Evolutionary conservation across 108 stramenopile genomes (phyloP), one percentile per base, ranked within the genome.

Genomic region (Skeletonema costatum): DNA sequence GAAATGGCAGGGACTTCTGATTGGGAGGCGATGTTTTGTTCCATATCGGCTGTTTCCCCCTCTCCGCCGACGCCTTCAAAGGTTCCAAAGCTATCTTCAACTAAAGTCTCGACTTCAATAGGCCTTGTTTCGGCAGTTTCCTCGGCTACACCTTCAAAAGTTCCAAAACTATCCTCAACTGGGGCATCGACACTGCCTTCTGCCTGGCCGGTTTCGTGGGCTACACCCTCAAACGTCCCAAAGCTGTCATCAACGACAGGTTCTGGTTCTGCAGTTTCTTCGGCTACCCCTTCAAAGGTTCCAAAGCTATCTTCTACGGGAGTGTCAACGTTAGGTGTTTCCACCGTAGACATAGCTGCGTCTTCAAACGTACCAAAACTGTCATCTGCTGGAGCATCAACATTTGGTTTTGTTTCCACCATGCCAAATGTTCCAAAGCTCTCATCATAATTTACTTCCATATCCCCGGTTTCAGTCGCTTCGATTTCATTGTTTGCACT

Each of bases 221-320:
- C 5, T 19, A 14, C 74, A 35, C 48, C 51, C 29, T 70, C 74
- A 60, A 75, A 75, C 13, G 48, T 48, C 30, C 69, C 75, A 44
- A 70, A 76, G 69, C 64, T 72, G 3, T 67, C 10, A 32, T 71
- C 70, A 10, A 62, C 60, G 0, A 33, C 70, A 6, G 46, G 1
- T 11, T 41, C 14, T 21, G 71, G 73, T n/a, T 38, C 78, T 39
- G 56, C 80, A 44, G 71, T 75, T 31, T 73, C 84, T 11, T 74
- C 74, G 70, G 79, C 76, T 14, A 68, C 84, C 64, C 80, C 80
- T 30, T 79, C 82, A 46, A 77, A 73, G 32, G 70, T 62, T 32
- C 75, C 69, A 65, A 76, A 77, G 29, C 66, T 25, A 6, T 68
- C 74, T 36, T 64, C 75, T 12, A 32, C 60, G 19, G 75, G 53